Conservation (phyloP, 768 basidiomycete genomes). For the Leccinum ochraceum region DNA sequence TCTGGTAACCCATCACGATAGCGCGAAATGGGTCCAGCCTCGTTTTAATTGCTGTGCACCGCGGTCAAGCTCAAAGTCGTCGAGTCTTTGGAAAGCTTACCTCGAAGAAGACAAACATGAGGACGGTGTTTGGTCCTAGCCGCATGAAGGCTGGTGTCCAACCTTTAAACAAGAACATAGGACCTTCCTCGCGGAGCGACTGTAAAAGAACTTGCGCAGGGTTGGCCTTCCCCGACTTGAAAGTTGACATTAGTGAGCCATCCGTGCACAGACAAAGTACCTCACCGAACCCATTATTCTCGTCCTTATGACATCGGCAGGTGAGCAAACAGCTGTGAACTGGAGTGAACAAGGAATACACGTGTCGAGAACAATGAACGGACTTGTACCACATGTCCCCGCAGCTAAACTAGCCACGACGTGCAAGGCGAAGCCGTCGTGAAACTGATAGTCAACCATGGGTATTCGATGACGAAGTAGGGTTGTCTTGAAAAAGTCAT, state of each 20-base stretch:
- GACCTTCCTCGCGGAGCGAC: slow-evolving; percentile 73
- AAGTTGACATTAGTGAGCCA: slow-evolving; percentile 6
- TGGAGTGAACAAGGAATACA: slow-evolving; percentile 6
- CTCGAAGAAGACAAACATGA: slow-evolving; percentile 86
- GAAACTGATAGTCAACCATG: slow-evolving; percentile 57
- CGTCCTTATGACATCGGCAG: slow-evolving; percentile 74
- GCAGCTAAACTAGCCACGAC: slow-evolving; percentile 66
- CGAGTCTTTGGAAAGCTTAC: slow-evolving; percentile 37
- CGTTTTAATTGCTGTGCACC: slow-evolving; percentile 66
- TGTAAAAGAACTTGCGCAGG: slow-evolving; percentile 53
- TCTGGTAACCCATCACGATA: not conserved
- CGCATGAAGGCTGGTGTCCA: slow-evolving; percentile 90
- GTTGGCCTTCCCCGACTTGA: slow-evolving; percentile 51
- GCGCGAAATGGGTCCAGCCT: slow-evolving; percentile 43
- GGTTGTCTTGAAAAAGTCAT: slow-evolving; percentile 72
- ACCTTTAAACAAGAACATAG: slow-evolving; percentile 80
- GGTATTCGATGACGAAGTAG: slow-evolving; percentile 56
- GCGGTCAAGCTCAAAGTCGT: slow-evolving; percentile 6
- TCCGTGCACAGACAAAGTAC: slow-evolving; percentile 10
- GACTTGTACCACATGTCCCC: slow-evolving; percentile 78
- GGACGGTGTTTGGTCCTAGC: slow-evolving; percentile 79
- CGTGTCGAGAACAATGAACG: slow-evolving; percentile 40
- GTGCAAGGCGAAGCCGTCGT: slow-evolving; percentile 68
- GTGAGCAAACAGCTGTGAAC: slow-evolving; percentile 68
- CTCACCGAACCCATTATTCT: slow-evolving; percentile 76